Evolutionary conservation across 352 stramenopile species (phyloP), one percentile per base, ranked within the genome.

Genomic region (Globisporangium paddicum): DNA sequence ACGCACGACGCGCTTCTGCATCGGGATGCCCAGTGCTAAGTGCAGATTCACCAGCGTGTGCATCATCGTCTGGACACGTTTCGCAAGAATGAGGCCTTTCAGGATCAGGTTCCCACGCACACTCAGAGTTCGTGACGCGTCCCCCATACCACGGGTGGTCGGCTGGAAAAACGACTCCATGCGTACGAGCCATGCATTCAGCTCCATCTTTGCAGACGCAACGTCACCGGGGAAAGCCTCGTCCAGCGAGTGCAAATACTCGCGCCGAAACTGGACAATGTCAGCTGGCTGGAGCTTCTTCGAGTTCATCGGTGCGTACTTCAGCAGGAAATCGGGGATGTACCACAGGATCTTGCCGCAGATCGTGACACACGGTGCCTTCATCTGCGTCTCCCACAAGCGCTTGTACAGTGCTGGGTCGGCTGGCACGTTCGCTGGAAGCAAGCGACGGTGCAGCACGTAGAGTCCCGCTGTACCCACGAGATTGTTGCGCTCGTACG

Each of bases 401-500:
- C 76, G 74, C 52, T 93, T 95, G 76, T 97, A 96, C 7, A 98
- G 67, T 13, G 82, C 89, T 14, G 79, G 78, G 63, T 98, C 94
- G 0, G 89, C 88, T 5, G 88, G 64, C 4, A 89, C 71, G 60
- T 93, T 96, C 10, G 87, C 73, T 18, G 89, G 82, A 34, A 94
- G 67, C n/a, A 98, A 47, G 48, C 79, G 67, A 14, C 82, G 79
- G 78, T 96, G 74, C 19, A 98, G 72, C 21, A 93, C 90, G 70
- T 98, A 98, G 37, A 98, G 63, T 21, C 86, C 91, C 18, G 93
- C 86, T 11, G 87, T 89, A 0, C 91, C 92, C 7, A 98, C 75
- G 28, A 97, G 71, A 16, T 95, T 75, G 25, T 90, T 77, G 25
- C 88, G 76, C 61, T 98, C 90, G 25, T 84, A 95, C 34, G 89